These are phyloP conservation scores for Colletotrichum trifolii DNA, from an alignment of 2,329 filamentous ascomycete genomes.

Conservation along the genomic window DNA sequence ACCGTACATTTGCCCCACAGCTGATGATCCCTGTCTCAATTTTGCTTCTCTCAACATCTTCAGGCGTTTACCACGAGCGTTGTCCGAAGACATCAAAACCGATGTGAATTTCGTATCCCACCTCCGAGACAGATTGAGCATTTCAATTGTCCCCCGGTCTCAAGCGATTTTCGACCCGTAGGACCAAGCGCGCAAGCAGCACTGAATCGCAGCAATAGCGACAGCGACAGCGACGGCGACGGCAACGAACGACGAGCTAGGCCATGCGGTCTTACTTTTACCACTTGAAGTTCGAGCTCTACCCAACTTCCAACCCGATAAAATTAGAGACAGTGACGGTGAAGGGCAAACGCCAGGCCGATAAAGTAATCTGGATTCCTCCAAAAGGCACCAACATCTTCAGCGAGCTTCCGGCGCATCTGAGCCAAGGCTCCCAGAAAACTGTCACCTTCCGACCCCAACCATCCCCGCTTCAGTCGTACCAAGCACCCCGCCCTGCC, in stretches of 20 bases:
- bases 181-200: no score
- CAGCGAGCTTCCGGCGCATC: conserved; percentile 64
- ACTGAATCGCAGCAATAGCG: neutral
- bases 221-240: conserved; percentile 1
- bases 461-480: conserved; percentile 30
- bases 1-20: neutral
- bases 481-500: conserved; percentile 29
- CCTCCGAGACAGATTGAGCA: no score
- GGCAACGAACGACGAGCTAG: conserved; percentile 34
- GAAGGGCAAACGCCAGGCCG: conserved; percentile 22
- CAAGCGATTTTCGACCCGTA: no score
- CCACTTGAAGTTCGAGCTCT: conserved; percentile 75
- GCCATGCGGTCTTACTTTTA: conserved; percentile 73
- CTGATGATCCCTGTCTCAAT: conserved; percentile 9
- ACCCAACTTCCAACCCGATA: conserved; percentile 57
- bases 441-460: conserved; percentile 22
- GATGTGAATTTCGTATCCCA: neutral
- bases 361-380: conserved; percentile 61
- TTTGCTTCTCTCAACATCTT: conserved; percentile 11
- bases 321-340: conserved; percentile 7
- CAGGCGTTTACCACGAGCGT: conserved; percentile 9
- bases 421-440: conserved; percentile 42
- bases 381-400: conserved; percentile 62
- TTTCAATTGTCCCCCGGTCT: no score
- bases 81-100: conserved; percentile 16